Base-by-base conservation (phyloP, 371 early-diverging fungal species). In the Dichotomocladium elegans region DNA sequence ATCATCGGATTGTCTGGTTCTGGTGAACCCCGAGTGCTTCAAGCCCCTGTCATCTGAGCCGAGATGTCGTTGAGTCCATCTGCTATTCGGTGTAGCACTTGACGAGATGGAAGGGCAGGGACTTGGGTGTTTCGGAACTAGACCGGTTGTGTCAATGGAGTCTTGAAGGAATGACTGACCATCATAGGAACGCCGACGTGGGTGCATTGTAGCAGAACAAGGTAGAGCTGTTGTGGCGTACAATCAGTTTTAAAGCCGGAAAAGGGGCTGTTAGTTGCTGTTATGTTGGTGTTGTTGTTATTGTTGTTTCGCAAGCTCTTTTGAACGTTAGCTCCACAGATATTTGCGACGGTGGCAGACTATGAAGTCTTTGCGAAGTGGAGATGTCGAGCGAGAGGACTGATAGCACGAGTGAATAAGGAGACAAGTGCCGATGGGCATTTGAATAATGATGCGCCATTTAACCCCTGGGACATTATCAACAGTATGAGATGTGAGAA, bases 141-240 rank as follows among this genome's bases (percentile, higher is more conserved):
- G 28, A 27, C 29, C 42, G 31, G 34, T 19, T 17, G n/a, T 26
- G 12, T 59, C 17, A 57, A 53, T 12, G 45, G 19, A 41, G 34
- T 22, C 21, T 37, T 54, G 17, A 28, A 37, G 47, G 45, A n/a
- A n/a, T n/a, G n/a, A n/a, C n/a, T 53, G 43, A 11, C 53, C 57
- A 42, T 70, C 71, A 43, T 63, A 64, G 9, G 68, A 67, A 35
- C 71, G 67, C 50, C 71, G 64, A 53, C 71, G 54, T 27, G 28
- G 52, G 48, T 57, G 62, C 48, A 58, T 57, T 12, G 47, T 46
- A 33, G 49, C 40, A 37, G 57, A 30, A 33, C 56, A 27, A 22
- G 56, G 34, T 33, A 51, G 44, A 24, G 50, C 28, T 15, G 27
- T 26, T 54, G 40, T 70, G 70, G 49, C 66, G 66, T 47, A 63